phyloP scores from a whole-genome alignment of 2,329 filamentous ascomycete genomes.

The Curvularia verruculosa region DNA sequence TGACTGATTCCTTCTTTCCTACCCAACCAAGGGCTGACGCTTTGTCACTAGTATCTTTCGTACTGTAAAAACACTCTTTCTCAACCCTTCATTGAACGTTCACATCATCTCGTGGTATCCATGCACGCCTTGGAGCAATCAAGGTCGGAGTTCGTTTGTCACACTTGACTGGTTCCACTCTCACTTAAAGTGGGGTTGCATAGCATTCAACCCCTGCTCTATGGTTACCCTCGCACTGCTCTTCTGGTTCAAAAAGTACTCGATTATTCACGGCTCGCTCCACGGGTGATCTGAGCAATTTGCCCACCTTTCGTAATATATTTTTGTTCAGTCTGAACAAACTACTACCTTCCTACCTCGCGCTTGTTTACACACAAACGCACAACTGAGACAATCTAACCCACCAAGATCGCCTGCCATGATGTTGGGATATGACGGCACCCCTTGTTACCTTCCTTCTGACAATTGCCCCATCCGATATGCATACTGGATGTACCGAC shows the following conservation, averaged over 20 bases:
- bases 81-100: neutral
- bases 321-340: neutral
- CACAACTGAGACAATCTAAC: neutral
- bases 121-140: neutral
- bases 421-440: conserved; percentile 17
- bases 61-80: neutral
- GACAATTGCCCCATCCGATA: conserved; percentile 48
- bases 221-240: neutral
- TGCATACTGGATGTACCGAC: conserved; percentile 54
- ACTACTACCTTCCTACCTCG: neutral
- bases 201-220: neutral
- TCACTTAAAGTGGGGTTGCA: neutral
- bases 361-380: neutral
- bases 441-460: conserved; percentile 40
- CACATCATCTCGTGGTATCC: neutral
- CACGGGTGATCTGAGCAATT: neutral
- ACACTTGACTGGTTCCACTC: neutral
- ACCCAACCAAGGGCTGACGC: neutral
- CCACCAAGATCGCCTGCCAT: conserved; percentile 1
- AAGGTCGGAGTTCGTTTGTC: neutral
- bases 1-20: neutral
- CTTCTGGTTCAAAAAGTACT: neutral
- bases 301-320: neutral
- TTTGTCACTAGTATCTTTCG: neutral
- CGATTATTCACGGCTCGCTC: neutral